A percentile compares a stretch with the other conserved stretches of the same genome.
Conservation (phyloP, 2,329 filamentous ascomycete genomes). For the Penicillium freii region DNA sequence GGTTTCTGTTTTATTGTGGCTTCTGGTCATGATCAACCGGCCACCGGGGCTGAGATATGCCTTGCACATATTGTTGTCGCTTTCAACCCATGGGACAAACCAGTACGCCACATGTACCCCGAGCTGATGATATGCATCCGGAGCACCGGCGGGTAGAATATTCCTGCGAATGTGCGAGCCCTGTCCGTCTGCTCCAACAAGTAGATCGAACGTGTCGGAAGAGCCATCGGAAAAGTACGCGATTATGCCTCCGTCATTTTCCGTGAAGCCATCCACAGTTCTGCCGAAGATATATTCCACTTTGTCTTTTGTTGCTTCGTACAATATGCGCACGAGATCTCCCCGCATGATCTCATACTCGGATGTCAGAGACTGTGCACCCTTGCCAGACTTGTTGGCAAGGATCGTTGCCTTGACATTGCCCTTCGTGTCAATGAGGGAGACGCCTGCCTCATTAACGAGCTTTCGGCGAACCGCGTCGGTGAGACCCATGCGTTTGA, state of each 20-base stretch:
- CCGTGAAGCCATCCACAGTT: conserved; percentile 28
- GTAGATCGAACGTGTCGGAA: conserved; percentile 48
- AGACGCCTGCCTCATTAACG: conserved; percentile 51
- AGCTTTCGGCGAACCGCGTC: conserved; percentile 38
- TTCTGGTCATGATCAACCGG: conserved; percentile 24
- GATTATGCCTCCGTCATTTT: conserved; percentile 36
- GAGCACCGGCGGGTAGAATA: conserved; percentile 32
- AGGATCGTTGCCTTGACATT: conserved; percentile 41
- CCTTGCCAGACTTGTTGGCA: conserved; percentile 43
- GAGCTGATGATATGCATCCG: conserved; percentile 20
- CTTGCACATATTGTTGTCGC: conserved; percentile 21
- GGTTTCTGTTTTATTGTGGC: conserved; percentile 20
- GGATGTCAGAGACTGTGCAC: conserved; percentile 49
- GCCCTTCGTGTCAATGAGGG: conserved; percentile 46
- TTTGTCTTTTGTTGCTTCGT: conserved; percentile 39
- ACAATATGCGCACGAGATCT: conserved; percentile 53
- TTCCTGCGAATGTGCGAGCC: conserved; percentile 50
- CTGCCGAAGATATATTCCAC: conserved; percentile 39
- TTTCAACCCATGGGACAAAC: conserved; percentile 24
- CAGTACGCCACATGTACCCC: conserved; percentile 30
- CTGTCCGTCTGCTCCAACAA: conserved; percentile 58
- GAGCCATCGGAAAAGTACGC: conserved; percentile 48
- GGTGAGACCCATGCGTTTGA: conserved; percentile 54
- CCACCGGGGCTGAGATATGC: conserved; percentile 22
- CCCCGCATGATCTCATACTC: conserved; percentile 63